Evolutionary conservation across 331 rosid genomes (phyloP), one percentile per base, ranked within the genome.

Genomic region (Saraca asoca): DNA sequence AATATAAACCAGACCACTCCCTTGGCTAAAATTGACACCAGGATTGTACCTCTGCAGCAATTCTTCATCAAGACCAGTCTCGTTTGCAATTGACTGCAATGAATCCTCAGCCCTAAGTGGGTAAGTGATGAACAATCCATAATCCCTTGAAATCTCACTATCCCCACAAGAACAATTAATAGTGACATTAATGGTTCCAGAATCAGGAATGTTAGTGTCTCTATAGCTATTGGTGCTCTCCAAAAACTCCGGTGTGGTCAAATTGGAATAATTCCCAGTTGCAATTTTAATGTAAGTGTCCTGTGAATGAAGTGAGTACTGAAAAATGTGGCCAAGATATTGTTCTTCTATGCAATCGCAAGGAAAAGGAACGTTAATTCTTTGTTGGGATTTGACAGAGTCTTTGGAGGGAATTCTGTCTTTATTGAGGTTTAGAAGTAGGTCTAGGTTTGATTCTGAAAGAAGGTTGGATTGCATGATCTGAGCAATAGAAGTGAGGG

Each of bases 121-220:
- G 67, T 83, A 88, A 1, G 89, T 85, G 13, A 83, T 12, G 66
- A 85, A 88, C 79, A 83, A 29, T 2, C 89, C 91, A 62, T 83
- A 88, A 0, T 72, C 75, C 67, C 78, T 43, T 8, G 87, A 80
- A 66, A 88, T 18, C 15, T 11, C 0, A 5, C 71, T 64, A 57
- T 78, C 2, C 51, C 91, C 95, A 78, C 95, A 88, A 13, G 77
- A 69, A 74, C 91, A 85, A 13, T 59, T 79, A 14, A 88, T 86
- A 0, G 79, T 48, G 9, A 83, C 91, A 41, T 79, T 83, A 52
- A 85, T 7, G 57, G 4, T 58, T 37, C 61, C 60, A 24, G 44
- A 20, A 43, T 12, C 1, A 0, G 83, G 84, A 53, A 78, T 64
- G 3, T 58, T 56, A 24, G 14, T 62, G 7, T 61, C 58, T 20